Evolutionary conservation across 805 yeast genomes (phyloP), one percentile per base, ranked within the genome.

Genomic region (Myxozyma mucilagina): DNA sequence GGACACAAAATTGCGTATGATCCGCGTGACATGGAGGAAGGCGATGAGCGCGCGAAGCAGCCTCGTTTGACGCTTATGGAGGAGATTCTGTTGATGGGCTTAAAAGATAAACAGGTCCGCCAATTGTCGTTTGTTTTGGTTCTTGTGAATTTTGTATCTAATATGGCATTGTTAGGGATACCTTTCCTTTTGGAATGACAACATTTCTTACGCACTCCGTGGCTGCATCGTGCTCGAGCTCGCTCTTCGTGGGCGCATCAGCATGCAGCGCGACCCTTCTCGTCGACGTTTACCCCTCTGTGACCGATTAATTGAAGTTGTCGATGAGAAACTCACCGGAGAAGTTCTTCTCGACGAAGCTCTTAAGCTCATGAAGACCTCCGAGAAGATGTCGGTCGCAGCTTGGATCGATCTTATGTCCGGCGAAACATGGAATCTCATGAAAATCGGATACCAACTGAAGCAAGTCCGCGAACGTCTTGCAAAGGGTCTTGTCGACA

Each of bases 141-240:
- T 29, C 9, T 3, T 24, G 45, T 13, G 18, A 4, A 39, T 20
- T 16, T 3, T 48, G 32, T 1, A 6, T 4, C 13, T 18, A 18
- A 45, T 45, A 4, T 7, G 29, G 38, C 34, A 6, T 11, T 38
- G 16, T 5, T 32, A 66, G 67, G 99, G 99, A 11, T 91, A 93
- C 74, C 79, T 94, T 48, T 90, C 97, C 34, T 94, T 94, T 76
- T 94, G 99, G 99, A 94, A 94, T 73, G 99, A 94, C 75, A 92
- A 90, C 75, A 92, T 94, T 57, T 90, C 97, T 29, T 94, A 94
- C 76, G 97, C 97, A 1, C 80, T 94, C 61, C 85, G 99, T 70
- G 99, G 99, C 11, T 88, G 97, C 73, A 93, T 94, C 61, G 71
- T 94, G 56, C 82, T 94, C 73, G 99, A 94, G 75, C 81, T 94